These are phyloP conservation scores for Cymodocea nodosa DNA, from an alignment of 116 monocot genomes.

Conservation along the genomic window DNA sequence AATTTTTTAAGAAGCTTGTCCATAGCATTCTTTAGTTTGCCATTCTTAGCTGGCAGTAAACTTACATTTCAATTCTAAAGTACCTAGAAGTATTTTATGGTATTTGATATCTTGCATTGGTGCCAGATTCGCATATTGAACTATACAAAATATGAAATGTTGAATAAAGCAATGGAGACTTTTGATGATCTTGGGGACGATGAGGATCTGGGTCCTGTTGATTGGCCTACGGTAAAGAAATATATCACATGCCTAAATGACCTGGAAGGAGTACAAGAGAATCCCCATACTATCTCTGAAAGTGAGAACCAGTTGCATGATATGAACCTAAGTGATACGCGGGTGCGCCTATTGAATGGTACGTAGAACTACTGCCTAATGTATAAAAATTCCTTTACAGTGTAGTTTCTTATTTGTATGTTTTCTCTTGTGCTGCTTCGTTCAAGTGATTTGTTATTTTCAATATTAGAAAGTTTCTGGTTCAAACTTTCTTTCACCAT, in stretches of 20 bases:
- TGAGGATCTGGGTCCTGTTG: slow-evolving; percentile 93
- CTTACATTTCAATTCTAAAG: too few relatives aligned
- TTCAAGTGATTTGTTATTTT: too few relatives aligned
- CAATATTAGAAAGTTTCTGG: too few relatives aligned
- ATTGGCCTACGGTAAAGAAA: slow-evolving; percentile 74
- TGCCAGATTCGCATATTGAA: slow-evolving; percentile 70
- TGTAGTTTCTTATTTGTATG: too few relatives aligned
- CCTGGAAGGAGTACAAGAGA: slow-evolving; percentile 44
- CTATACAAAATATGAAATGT: slow-evolving; percentile 90
- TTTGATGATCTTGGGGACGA: slow-evolving; percentile 92
- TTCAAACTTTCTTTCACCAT: too few relatives aligned
- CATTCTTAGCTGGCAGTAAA: too few relatives aligned
- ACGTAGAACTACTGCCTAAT: slow-evolving; percentile 12
- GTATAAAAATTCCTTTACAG: not conserved
- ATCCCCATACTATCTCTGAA: slow-evolving; percentile 61
- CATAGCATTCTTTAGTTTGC: too few relatives aligned
- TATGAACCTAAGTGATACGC: slow-evolving; percentile 64
- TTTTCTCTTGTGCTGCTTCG: too few relatives aligned
- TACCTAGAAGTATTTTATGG: too few relatives aligned
- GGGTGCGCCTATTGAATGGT: slow-evolving; percentile 94
- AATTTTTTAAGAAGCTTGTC: too few relatives aligned
- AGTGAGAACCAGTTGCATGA: slow-evolving; percentile 38
- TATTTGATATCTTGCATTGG: not conserved
- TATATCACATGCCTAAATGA: slow-evolving; percentile 74
- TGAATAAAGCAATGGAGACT: slow-evolving; percentile 76